phyloP scores from a whole-genome alignment of 164 flowering plant species.

The Dillenia turbinata region DNA sequence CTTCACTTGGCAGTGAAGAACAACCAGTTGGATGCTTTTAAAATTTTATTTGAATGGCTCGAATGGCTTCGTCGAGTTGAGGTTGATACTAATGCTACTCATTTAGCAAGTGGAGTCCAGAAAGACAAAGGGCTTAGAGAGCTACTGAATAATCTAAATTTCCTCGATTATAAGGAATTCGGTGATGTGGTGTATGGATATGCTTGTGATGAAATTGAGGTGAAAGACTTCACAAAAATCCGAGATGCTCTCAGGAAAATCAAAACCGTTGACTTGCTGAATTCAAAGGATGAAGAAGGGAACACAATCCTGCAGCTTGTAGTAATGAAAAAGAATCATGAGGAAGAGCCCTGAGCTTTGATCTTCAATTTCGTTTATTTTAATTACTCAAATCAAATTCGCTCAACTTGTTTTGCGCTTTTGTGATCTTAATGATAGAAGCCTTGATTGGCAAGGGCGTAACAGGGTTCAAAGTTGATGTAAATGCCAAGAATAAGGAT shows the following conservation, averaged over 20 bases:
- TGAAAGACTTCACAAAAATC: too few species aligned
- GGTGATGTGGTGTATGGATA: too few species aligned
- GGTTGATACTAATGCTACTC: too few species aligned
- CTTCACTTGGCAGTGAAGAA: conserved; percentile 13
- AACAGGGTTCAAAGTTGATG: background rate
- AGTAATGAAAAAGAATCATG: conserved; percentile 3
- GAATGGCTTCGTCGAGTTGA: background rate
- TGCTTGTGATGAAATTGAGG: too few species aligned
- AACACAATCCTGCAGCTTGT: conserved; percentile 12
- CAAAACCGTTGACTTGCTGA: conserved; percentile 1
- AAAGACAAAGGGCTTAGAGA: too few species aligned
- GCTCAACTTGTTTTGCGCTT: background rate
- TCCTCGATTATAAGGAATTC: too few species aligned
- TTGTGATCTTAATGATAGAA: background rate
- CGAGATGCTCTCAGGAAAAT: background rate
- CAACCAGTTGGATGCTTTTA: conserved; percentile 9
- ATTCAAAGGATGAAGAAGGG: conserved; percentile 3
- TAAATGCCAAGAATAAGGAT: background rate
- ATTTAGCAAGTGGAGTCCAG: too few species aligned
- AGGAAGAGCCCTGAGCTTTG: background rate
- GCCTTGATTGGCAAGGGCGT: background rate
- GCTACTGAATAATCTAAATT: too few species aligned
- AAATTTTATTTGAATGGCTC: background rate
- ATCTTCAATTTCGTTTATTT: too few species aligned
- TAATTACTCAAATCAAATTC: background rate